Base-by-base conservation (phyloP, 2,329 filamentous ascomycete genomes). In the Calonectria leucothoes region DNA sequence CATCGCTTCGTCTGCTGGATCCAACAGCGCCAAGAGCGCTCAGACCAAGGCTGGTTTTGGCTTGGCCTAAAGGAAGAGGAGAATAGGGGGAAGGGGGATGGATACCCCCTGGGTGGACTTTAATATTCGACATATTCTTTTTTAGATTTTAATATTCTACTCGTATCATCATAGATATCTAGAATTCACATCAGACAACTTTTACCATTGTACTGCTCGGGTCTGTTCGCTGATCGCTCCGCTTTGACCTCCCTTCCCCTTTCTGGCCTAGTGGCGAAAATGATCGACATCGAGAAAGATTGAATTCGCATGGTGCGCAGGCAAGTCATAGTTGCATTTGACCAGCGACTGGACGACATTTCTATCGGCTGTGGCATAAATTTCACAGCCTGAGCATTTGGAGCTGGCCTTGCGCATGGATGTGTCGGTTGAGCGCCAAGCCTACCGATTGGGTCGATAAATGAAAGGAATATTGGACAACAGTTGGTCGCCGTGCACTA, bases 41-140 rank as follows among this genome's bases (percentile, higher is more conserved):
- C 77, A 77, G 6, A 81, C 76, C 66, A 84, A 79, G 45, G 87
- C 87, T 75, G 87, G 88, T 8, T 84, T 88, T 73, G 87, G 88
- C 20, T 17, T 64, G 37, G 59, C 59, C 29, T 64, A 48, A 48
- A 31, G 25, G 59, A 39, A 31, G 17, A 33, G 27, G 17, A 1
- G 52, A 14, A 57, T 33, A n/a, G 31, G 33, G 25, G 12, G 7
- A 2, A 45, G 42, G 42, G 12, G 42, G 42, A 45, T 45, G 17
- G 10, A 45, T n/a, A 23, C 42, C 42, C n/a, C 20, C n/a, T 45
- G 42, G 42, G 42, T 45, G 42, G n/a, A 23, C 3, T 45, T 45
- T 45, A 45, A 45, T 45, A 12, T 45, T 45, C 42, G 42, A 23
- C 20, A 23, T 23, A 11, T 45, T n/a, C 42, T 11, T 45, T 23